These are phyloP conservation scores for Chlamydomonas sp. DNA, from an alignment of 139 green algal genomes.

Conservation along the genomic window DNA sequence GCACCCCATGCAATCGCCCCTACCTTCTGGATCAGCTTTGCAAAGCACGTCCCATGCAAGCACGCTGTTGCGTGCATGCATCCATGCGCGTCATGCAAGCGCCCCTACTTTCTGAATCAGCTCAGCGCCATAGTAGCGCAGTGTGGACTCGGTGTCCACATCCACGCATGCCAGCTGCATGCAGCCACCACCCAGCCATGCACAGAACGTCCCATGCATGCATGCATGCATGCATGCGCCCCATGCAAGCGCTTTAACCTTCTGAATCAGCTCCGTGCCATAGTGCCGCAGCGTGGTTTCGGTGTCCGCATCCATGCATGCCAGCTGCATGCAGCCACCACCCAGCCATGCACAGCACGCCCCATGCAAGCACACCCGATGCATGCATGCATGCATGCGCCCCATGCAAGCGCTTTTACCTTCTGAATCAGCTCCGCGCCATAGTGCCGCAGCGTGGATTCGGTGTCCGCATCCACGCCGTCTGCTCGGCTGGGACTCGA, in stretches of 20 bases:
- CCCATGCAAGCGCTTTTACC: too few relatives aligned
- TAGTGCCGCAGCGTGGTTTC: constrained; percentile 65
- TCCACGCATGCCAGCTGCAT: constrained; percentile 62
- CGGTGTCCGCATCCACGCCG: constrained; percentile 65
- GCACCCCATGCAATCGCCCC: constrained; percentile 16
- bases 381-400: too few relatives aligned
- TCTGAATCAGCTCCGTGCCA: constrained; percentile 72
- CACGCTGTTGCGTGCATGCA: constrained; percentile 6
- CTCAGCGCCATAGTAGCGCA: constrained; percentile 71
- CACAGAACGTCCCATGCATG: background rate
- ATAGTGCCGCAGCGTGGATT: constrained; percentile 63
- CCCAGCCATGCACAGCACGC: background rate
- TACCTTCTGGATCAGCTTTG: too few relatives aligned
- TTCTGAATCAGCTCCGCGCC: constrained; percentile 74
- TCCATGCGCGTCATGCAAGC: too few relatives aligned
- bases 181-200: background rate
- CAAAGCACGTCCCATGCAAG: background rate
- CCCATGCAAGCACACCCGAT: background rate
- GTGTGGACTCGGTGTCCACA: constrained; percentile 51
- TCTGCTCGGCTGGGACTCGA: constrained; percentile 57
- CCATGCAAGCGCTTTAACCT: too few relatives aligned
- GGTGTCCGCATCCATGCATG: constrained; percentile 60
- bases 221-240: too few relatives aligned
- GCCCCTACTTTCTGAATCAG: too few relatives aligned
- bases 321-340: constrained; percentile 25